Evolutionary conservation across 2,329 filamentous ascomycete species (phyloP).

Genomic region (Sclerotinia minor): DNA sequence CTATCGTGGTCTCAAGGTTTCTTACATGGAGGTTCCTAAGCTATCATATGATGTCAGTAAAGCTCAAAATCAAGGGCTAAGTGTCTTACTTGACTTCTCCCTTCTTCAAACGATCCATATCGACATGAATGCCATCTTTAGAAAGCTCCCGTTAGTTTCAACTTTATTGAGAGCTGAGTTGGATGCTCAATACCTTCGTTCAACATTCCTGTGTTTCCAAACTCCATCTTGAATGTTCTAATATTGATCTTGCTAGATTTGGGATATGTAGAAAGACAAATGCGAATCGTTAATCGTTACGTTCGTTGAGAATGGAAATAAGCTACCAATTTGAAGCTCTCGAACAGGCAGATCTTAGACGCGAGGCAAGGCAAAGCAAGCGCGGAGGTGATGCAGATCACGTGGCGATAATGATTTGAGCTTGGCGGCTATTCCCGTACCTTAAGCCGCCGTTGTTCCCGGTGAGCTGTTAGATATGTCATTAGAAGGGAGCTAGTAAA

Average conservation of each 20-base stretch:
- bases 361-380: slow-evolving; percentile 30
- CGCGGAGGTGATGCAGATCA: slow-evolving; percentile 10
- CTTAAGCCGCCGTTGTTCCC: background rate
- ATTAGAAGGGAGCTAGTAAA: background rate
- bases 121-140: slow-evolving; percentile 95
- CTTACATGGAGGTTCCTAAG: slow-evolving; percentile 95
- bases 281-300: slow-evolving; percentile 21
- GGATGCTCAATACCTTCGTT: slow-evolving; percentile 56
- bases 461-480: background rate
- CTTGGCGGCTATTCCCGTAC: slow-evolving; percentile 13
- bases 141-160: slow-evolving; percentile 38
- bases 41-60: slow-evolving; percentile 48
- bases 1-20: slow-evolving; percentile 27
- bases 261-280: slow-evolving; percentile 36
- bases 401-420: slow-evolving; percentile 20
- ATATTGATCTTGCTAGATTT: slow-evolving; percentile 20
- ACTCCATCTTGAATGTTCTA: slow-evolving; percentile 54
- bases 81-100: slow-evolving; percentile 92
- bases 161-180: slow-evolving; percentile 28
- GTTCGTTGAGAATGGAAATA: slow-evolving; percentile 19
- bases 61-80: background rate
- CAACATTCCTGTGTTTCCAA: slow-evolving; percentile 60
- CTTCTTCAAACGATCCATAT: slow-evolving; percentile 98
- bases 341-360: slow-evolving; percentile 33
- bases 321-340: slow-evolving; percentile 29